Base-by-base conservation (phyloP, 495 filamentous ascomycete genomes). In the Penicillium flavigenum region DNA sequence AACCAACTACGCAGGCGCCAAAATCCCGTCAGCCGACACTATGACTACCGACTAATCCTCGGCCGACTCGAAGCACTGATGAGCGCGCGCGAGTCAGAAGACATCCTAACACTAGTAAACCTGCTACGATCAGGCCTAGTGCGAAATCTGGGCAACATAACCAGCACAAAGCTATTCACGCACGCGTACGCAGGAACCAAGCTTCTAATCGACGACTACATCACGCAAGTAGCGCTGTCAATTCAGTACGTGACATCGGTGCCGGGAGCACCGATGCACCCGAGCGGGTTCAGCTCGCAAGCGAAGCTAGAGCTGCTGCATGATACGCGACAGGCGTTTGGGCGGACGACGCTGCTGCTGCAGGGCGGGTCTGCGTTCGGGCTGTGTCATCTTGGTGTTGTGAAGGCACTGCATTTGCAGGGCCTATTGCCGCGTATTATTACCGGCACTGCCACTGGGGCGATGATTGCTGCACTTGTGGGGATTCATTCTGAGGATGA, bases 331-430 rank as follows among this genome's bases (percentile, higher is more conserved):
- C 92, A 94, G 65, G 91, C 90, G 0, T 96, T 95, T 76, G 93
- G 93, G 19, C 79, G 92, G 43, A 92, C 85, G 39, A 92, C 90
- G 2, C 76, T 98, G 45, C 88, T 96, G 12, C 71, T 98, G 4
- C 92, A 96, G 67, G 93, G 93, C 20, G 93, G 93, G 3, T 88
- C 91, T 29, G 92, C 94, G 36, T 98, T 98, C 63, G 93, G 92
- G 0, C 72, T 96, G 6, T 96, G 91, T 62, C 93, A 98, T 72
- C 67, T 97, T 1, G 93, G 93, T 2, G 90, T 97, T 0, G 89
- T 96, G 47, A 95, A 91, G 64, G 92, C 92, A 1, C 72, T 98
- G 45, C 89, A 95, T 73, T 72, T 91, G 12, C 79, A 88, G n/a
- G 92, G 90, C 1, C 72, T 96, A 12, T 73, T 97, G 29, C 93